Evolutionary conservation across 2,329 filamentous ascomycete genomes (phyloP), one percentile per base, ranked within the genome.

Genomic region (Fusarium brevicatenulatum): DNA sequence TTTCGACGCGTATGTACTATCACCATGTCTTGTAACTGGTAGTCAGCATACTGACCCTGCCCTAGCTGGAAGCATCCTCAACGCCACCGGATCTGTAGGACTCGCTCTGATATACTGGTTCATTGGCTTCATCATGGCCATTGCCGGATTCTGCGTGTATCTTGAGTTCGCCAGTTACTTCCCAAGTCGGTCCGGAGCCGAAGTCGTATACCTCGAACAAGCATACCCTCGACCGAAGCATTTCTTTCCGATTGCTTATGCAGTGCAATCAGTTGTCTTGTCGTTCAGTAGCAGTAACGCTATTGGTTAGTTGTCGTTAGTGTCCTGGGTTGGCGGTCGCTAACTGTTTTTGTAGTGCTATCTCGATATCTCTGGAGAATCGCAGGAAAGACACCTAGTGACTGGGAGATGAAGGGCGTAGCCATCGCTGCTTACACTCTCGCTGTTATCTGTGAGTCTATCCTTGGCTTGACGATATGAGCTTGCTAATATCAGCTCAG

Each of bases 131-230:
- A 56, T 92, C 42, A 88, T 91, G 57, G 87, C 90, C 0, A 77
- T 85, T 1, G 84, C 88, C 3, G 86, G 86, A 2, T 84, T 91
- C 9, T 81, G 85, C 0, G 86, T 91, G 0, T 92, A 92, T 66
- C 86, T 92, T 10, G 91, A 93, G 73, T 87, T 88, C 16, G 86
- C 90, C 0, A 85, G 88, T 2, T 92, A 90, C 69, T 93, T 92
- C 68, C 90, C 91, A 1, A 92, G 88, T 76, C 87, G 91, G 16
- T 91, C 88, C 4, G 91, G 91, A 1, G 86, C 87, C 1, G 90
- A 93, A 75, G 90, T 91, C 0, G 91, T 91, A 0, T 93, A 92
- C 70, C 84, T 93, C 1, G 91, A 93, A 74, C 91, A 93, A 76
- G 88, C 90, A 0, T 93, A 87, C 68, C 90, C 90, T 1, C 85